These are phyloP conservation scores for Phytophthora citrophthora DNA, from an alignment of 352 stramenopile species.

Conservation along the genomic window DNA sequence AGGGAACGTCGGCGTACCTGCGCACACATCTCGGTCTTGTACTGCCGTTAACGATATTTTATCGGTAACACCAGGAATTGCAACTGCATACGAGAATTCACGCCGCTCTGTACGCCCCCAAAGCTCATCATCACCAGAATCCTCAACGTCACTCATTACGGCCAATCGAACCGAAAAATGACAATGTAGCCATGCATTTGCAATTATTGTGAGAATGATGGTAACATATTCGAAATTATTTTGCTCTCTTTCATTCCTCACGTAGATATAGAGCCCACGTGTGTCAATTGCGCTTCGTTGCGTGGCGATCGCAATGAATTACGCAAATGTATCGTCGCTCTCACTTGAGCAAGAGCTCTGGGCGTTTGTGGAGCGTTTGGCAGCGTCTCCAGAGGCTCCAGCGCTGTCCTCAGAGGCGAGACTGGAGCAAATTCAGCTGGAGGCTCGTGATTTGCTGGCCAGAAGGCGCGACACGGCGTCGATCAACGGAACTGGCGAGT, in stretches of 20 bases:
- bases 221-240: constrained; percentile 4
- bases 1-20: constrained; percentile 41
- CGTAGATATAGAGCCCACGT: neutral
- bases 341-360: constrained; percentile 50
- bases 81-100: constrained; percentile 47
- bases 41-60: constrained; percentile 38
- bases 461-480: constrained; percentile 11
- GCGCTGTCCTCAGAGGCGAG: constrained; percentile 11
- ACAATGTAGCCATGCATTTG: constrained; percentile 19
- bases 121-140: constrained; percentile 21
- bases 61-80: neutral
- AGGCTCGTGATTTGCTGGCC: constrained; percentile 44
- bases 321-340: neutral
- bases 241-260: neutral
- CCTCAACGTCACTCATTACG: constrained; percentile 21
- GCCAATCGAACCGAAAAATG: constrained; percentile 9
- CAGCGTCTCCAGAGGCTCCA: neutral
- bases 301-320: constrained; percentile 26
- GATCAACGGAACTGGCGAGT: constrained; percentile 16
- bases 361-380: constrained; percentile 55
- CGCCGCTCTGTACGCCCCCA: constrained; percentile 43
- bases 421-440: constrained; percentile 41
- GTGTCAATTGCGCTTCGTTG: constrained; percentile 7
- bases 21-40: constrained; percentile 44
- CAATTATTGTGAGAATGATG: constrained; percentile 16